A percentile compares a stretch with the other conserved stretches of the same genome.
phyloP scores from a whole-genome alignment of 345 rosid genomes.

The Cochlearia excelsa region DNA sequence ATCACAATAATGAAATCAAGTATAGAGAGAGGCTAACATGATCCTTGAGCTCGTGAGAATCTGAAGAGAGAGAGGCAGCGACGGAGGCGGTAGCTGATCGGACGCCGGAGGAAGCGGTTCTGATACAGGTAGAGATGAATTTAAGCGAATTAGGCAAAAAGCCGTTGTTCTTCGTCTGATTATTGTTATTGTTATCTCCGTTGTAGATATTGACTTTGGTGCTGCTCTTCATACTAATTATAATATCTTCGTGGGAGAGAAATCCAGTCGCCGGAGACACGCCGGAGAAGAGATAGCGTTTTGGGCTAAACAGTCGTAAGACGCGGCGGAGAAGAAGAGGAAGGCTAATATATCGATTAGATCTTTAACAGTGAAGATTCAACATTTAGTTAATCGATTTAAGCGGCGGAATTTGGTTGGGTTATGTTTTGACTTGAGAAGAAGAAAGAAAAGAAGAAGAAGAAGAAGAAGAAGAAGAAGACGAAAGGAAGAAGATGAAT shows the following conservation, averaged over 20 bases:
- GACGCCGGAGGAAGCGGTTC: constrained; percentile 93
- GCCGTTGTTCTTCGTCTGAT: constrained; percentile 44
- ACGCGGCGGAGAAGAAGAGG: constrained; percentile 9
- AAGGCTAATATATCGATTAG: neutral
- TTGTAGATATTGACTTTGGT: constrained; percentile 35
- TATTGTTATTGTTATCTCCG: constrained; percentile 23
- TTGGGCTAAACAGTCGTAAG: constrained; percentile 53
- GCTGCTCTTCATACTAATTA: constrained; percentile 67
- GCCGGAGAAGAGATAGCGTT: constrained; percentile 43
- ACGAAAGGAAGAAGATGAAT: constrained; percentile 28
- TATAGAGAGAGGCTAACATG: constrained; percentile 46
- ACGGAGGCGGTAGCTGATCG: constrained; percentile 82
- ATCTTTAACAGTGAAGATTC: constrained; percentile 22
- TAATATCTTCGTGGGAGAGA: constrained; percentile 6
- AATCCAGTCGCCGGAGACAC: constrained; percentile 54
- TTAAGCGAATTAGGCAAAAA: constrained; percentile 74
- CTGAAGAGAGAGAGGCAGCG: constrained; percentile 76
- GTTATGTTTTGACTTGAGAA: constrained; percentile 7
- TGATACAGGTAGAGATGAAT: constrained; percentile 79
- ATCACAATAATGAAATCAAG: neutral
- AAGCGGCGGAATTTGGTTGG: constrained; percentile 34
- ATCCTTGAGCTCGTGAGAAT: constrained; percentile 56
- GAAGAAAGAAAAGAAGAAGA: neutral
- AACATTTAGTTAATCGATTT: constrained; percentile 20
- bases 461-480: constrained; percentile 25